Percentiles rank a stretch among this genome's conserved stretches.
Evolutionary conservation across 139 green algal genomes (phyloP).

Genomic region (Chlamydomonas sp.): DNA sequence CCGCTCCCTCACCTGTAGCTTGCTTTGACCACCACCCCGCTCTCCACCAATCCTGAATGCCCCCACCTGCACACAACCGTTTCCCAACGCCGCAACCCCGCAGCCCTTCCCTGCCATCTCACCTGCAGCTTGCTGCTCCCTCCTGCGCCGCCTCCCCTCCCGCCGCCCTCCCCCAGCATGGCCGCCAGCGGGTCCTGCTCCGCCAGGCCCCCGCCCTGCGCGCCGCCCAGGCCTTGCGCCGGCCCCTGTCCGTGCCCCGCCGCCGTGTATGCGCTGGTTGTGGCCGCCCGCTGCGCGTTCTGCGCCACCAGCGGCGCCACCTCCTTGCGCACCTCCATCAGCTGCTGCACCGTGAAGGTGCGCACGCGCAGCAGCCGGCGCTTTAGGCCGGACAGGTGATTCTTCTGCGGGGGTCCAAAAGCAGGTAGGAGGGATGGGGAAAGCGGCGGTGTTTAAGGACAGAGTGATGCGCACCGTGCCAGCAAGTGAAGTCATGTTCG

Average conservation of each 20-base stretch:
- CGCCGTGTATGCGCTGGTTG: slow-evolving; percentile 21
- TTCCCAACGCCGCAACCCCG: too few species aligned
- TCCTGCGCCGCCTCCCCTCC: not conserved
- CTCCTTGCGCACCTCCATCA: slow-evolving; percentile 88
- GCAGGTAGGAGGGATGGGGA: not conserved
- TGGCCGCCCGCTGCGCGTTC: slow-evolving; percentile 58
- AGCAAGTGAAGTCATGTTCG: too few species aligned
- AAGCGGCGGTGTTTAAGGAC: not conserved
- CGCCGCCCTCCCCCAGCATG: not conserved
- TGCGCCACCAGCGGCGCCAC: slow-evolving; percentile 76
- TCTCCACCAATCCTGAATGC: too few species aligned
- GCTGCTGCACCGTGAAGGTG: slow-evolving; percentile 86
- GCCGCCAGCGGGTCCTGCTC: too few species aligned
- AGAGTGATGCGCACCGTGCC: too few species aligned
- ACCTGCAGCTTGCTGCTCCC: slow-evolving; percentile 15
- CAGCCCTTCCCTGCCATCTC: too few species aligned
- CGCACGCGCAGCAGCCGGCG: slow-evolving; percentile 87
- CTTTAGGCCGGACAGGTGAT: slow-evolving; percentile 93
- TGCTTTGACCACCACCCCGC: not conserved
- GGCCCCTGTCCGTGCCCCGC: not conserved
- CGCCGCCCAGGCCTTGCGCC: not conserved
- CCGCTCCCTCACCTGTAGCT: not conserved
- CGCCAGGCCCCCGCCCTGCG: not conserved
- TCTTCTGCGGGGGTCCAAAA: slow-evolving; percentile 76
- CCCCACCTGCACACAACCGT: too few species aligned